Base-by-base conservation (phyloP, 352 stramenopile genomes). In the Phytophthora sp. region DNA sequence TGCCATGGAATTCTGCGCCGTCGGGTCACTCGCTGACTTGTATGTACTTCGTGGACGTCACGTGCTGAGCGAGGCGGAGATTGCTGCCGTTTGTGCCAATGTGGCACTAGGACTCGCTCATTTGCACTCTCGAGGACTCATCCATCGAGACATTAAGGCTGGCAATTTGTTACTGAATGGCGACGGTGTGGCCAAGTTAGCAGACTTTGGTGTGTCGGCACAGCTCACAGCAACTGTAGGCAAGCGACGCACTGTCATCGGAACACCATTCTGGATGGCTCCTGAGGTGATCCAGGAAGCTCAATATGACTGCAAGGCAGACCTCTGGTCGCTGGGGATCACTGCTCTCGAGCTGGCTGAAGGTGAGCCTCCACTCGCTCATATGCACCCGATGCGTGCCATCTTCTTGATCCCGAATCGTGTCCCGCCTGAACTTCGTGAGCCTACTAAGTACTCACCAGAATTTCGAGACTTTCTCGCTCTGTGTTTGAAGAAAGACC, bases 201-300 rank as follows among this genome's bases (percentile, higher is more conserved):
- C 90, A 0, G 91, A 97, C 70, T 97, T 97, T 76, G 91, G 91
- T 55, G 91, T 96, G 33, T 93, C 87, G n/a, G 91, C 87, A 23
- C 86, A 95, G 69, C 79, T 97, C 57, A 97, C 86, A 8, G 86
- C 84, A 62, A 96, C 86, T n/a, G 88, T 97, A 61, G 91, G 85
- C 51, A 97, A 97, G 69, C 88, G 90, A n/a, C 86, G 92, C 41
- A 97, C 90, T 8, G 89, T 96, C 27, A 91, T 96, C 36, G 91
- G 91, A 23, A 96, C 91, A 16, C 91, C 91, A 6, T 97, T 95
- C 69, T 97, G 90, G 89, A 97, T 97, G 91, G 90, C 91, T 20
- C 90, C 90, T 5, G 90, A 97, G 59, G 91, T 97, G 31, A 97
- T 97, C 44, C 82, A 92, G 63, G 77, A 96, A 76, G 82, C 90